Percentiles rank a stretch among this genome's conserved stretches.
Conservation (phyloP, 2,329 filamentous ascomycete species). For the Hirsutella thompsonii region DNA sequence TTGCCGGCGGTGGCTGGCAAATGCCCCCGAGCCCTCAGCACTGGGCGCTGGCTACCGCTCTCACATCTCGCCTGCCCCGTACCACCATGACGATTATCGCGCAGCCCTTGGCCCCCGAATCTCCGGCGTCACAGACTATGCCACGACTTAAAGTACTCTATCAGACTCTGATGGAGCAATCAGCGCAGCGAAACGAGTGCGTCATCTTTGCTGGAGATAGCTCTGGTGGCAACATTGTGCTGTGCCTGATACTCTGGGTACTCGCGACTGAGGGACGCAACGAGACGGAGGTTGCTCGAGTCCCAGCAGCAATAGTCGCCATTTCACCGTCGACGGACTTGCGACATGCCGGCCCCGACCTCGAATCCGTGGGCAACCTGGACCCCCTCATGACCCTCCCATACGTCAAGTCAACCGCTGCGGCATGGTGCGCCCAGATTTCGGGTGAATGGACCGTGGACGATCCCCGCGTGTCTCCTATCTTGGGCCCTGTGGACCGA, state of each 20-base stretch:
- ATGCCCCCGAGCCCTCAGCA: conserved; percentile 34
- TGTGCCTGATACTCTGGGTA: conserved; percentile 20
- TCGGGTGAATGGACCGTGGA: not conserved
- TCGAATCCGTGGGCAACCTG: conserved; percentile 6
- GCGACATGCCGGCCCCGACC: conserved; percentile 9
- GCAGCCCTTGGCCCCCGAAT: conserved; percentile 38
- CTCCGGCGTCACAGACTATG: conserved; percentile 33
- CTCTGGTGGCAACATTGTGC: conserved; percentile 39
- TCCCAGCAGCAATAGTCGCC: conserved; percentile 9
- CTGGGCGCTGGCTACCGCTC: conserved; percentile 34
- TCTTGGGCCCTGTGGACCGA: conserved; percentile 26
- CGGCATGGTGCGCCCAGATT: conserved; percentile 9
- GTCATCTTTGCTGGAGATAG: conserved; percentile 41
- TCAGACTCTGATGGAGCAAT: conserved; percentile 22
- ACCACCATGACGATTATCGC: conserved; percentile 33
- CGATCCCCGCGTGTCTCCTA: conserved; percentile 34
- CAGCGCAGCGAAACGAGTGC: conserved; percentile 20
- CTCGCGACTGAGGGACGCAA: conserved; percentile 14
- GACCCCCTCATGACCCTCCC: conserved; percentile 13
- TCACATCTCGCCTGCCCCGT: conserved; percentile 26
- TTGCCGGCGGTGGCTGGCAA: conserved; percentile 43
- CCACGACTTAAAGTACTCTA: conserved; percentile 34
- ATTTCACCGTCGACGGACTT: conserved; percentile 33
- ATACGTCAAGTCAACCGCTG: conserved; percentile 11
- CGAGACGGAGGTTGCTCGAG: conserved; percentile 18